Conservation (phyloP, 1,139 yeast species). For the Candida anutae region DNA sequence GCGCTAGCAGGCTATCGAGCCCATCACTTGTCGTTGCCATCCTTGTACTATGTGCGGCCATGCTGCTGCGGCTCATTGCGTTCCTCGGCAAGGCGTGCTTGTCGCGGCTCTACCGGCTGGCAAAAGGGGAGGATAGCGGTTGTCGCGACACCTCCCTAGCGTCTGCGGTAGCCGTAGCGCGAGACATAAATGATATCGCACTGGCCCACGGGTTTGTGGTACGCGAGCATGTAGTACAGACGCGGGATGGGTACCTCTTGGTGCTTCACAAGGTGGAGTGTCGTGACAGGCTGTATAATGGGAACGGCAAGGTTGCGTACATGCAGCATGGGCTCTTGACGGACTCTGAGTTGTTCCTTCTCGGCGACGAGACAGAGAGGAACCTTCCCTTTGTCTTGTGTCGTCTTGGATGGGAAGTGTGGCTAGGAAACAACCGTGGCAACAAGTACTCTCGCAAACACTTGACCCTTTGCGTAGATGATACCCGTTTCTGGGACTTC, state of each 20-base stretch:
- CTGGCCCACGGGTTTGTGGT: constrained; percentile 52
- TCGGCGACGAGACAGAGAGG: constrained; percentile 27
- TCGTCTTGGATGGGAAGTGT: constrained; percentile 28
- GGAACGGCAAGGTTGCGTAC: constrained; percentile 22
- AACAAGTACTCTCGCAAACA: constrained; percentile 35
- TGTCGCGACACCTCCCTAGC: no score
- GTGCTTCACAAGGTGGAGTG: constrained; percentile 28
- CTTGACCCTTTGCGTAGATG: constrained; percentile 28
- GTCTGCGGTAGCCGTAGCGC: constrained; percentile 22
- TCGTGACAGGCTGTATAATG: constrained; percentile 3
- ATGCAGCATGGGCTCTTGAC: constrained; percentile 43
- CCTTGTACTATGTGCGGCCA: no score
- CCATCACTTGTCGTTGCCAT: no score
- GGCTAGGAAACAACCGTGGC: constrained; percentile 32
- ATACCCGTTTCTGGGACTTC: constrained; percentile 68
- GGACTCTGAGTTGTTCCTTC: constrained; percentile 36
- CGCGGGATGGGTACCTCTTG: constrained; percentile 35
- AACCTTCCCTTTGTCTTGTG: constrained; percentile 23
- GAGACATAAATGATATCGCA: constrained; percentile 60
- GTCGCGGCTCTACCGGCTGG: no score
- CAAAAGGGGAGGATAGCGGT: no score
- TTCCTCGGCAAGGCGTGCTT: no score
- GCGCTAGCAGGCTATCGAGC: no score
- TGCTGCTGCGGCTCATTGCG: no score
- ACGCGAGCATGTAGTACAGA: constrained; percentile 64